A percentile compares a stretch with the other conserved stretches of the same genome.
Evolutionary conservation across 2,329 filamentous ascomycete species (phyloP).

Genomic region (Verticillium longisporum): DNA sequence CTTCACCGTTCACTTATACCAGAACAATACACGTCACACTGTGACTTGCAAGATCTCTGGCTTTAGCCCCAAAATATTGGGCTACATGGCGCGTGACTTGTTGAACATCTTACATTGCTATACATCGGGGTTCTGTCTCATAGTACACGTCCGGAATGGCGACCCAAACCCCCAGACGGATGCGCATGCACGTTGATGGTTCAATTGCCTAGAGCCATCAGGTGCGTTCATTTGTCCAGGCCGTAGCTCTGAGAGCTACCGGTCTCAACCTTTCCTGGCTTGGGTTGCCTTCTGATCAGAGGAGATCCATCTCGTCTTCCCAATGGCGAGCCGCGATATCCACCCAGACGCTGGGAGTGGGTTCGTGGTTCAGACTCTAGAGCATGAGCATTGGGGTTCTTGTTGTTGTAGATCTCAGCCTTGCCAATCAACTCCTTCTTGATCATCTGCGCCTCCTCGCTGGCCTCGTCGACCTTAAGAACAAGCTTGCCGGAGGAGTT

Average conservation of each 20-base stretch:
- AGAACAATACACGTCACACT: no score
- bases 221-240: not conserved
- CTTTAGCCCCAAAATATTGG: no score
- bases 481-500: constrained; percentile 44
- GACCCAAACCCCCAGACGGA: not conserved
- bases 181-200: not conserved
- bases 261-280: not conserved
- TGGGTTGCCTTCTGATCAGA: not conserved
- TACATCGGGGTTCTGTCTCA: constrained; percentile 1
- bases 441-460: constrained; percentile 32
- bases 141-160: not conserved
- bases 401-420: constrained; percentile 22
- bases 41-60: no score
- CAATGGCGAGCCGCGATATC: not conserved
- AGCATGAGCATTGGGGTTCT: not conserved
- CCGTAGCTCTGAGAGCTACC: constrained; percentile 1
- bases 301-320: not conserved
- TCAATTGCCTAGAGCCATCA: not conserved
- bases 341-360: not conserved
- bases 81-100: not conserved
- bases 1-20: no score
- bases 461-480: constrained; percentile 33
- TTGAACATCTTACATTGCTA: constrained; percentile 1
- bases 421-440: constrained; percentile 37
- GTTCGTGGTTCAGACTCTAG: not conserved